These are phyloP conservation scores for Sporothrix globosa DNA, from an alignment of 2,329 filamentous ascomycete genomes.

Conservation along the genomic window DNA sequence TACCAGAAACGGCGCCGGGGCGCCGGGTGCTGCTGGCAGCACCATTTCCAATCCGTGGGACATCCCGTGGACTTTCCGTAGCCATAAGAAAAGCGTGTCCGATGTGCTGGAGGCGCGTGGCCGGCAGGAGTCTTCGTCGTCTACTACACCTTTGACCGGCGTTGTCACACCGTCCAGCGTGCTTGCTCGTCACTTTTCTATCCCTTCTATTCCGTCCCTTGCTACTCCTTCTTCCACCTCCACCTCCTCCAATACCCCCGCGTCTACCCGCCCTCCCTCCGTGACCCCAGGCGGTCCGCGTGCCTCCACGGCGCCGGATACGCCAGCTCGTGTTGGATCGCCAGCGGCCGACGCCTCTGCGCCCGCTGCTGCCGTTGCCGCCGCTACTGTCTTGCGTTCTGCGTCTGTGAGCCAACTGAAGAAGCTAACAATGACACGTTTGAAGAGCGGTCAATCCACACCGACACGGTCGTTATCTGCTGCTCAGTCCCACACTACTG, in stretches of 20 bases:
- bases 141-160: constrained; percentile 64
- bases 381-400: constrained; percentile 52
- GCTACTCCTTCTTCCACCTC: constrained; percentile 29
- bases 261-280: constrained; percentile 28
- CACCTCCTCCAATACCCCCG: constrained; percentile 28
- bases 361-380: constrained; percentile 25
- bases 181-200: constrained; percentile 70
- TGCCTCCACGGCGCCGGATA: constrained; percentile 31
- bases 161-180: constrained; percentile 66
- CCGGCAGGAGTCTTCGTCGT: constrained; percentile 51
- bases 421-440: constrained; percentile 82
- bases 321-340: constrained; percentile 41
- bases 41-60: constrained; percentile 31
- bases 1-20: constrained; percentile 25
- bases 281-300: neutral
- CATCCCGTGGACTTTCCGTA: constrained; percentile 37
- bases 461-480: constrained; percentile 84
- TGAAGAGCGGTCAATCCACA: constrained; percentile 91
- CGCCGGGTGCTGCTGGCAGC: constrained; percentile 2
- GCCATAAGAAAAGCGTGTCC: constrained; percentile 52
- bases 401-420: constrained; percentile 70
- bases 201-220: constrained; percentile 52
- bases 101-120: constrained; percentile 49
- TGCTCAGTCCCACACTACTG: constrained; percentile 54
- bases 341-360: constrained; percentile 17